Conservation (phyloP, 768 basidiomycete species). For the Myochromella boudieri region DNA sequence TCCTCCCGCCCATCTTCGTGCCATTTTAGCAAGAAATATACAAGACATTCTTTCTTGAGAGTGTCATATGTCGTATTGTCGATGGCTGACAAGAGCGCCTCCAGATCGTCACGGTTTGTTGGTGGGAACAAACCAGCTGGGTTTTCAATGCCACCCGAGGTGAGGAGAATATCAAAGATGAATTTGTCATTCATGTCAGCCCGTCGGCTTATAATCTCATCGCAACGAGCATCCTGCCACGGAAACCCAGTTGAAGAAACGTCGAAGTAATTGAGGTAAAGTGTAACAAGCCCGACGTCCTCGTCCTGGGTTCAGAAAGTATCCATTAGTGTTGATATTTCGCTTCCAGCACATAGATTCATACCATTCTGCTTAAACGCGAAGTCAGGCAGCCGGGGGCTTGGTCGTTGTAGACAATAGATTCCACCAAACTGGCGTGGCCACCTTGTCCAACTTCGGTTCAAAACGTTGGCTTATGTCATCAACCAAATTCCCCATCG, state of each 20-base stretch:
- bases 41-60: constrained; percentile 77
- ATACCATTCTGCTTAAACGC: no score
- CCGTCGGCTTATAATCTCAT: constrained; percentile 64
- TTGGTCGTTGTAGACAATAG: no score
- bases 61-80: constrained; percentile 62
- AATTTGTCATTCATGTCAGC: constrained; percentile 60
- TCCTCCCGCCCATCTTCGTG: constrained; percentile 62
- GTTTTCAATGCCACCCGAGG: constrained; percentile 57
- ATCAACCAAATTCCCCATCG: no score
- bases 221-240: constrained; percentile 52
- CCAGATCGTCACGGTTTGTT: constrained; percentile 48
- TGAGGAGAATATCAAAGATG: constrained; percentile 73
- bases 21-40: constrained; percentile 84
- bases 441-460: no score
- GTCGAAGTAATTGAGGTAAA: constrained; percentile 49
- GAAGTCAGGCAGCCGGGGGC: no score
- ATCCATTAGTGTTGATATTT: no score
- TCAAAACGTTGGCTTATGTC: no score
- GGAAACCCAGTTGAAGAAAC: constrained; percentile 51
- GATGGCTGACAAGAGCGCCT: constrained; percentile 60
- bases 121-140: constrained; percentile 74
- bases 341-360: no score
- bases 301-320: no score
- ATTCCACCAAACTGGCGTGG: no score
- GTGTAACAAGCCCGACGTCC: constrained; percentile 12